Conservation (phyloP, 164 flowering plant species). For the Akebia trifoliata region DNA sequence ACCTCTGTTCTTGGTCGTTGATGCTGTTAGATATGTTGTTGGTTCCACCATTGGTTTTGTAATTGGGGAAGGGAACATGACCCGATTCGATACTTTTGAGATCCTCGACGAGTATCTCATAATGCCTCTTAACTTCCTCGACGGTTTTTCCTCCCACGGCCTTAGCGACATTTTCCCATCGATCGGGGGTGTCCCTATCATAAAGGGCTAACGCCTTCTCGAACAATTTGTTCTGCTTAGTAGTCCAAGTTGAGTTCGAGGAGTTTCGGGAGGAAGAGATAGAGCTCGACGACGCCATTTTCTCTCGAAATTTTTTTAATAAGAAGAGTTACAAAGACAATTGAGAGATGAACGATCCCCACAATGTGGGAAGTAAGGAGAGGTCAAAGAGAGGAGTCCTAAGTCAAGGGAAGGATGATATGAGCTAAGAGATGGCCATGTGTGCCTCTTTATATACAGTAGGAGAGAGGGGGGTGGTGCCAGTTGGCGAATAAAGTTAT, state of each 20-base stretch:
- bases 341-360: neutral
- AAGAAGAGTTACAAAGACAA: neutral
- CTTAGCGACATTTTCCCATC: constrained; percentile 64
- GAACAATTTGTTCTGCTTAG: constrained; percentile 57
- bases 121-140: constrained; percentile 69
- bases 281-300: constrained; percentile 28
- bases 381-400: neutral
- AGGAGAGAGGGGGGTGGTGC: constrained; percentile 6
- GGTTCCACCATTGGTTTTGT: constrained; percentile 21
- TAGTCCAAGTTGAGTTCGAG: constrained; percentile 45
- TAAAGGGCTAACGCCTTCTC: constrained; percentile 62
- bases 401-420: neutral
- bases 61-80: constrained; percentile 54
- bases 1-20: constrained; percentile 37
- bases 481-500: constrained; percentile 13
- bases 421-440: constrained; percentile 12
- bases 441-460: constrained; percentile 14
- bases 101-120: constrained; percentile 52
- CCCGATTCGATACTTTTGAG: constrained; percentile 54
- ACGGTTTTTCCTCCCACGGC: constrained; percentile 60
- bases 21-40: constrained; percentile 10
- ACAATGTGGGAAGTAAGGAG: neutral
- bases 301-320: neutral
- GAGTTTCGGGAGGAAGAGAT: constrained; percentile 6
- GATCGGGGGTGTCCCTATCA: constrained; percentile 58